Evolutionary conservation across 306 rosid species (phyloP).

Genomic region (Prunus mongolica): DNA sequence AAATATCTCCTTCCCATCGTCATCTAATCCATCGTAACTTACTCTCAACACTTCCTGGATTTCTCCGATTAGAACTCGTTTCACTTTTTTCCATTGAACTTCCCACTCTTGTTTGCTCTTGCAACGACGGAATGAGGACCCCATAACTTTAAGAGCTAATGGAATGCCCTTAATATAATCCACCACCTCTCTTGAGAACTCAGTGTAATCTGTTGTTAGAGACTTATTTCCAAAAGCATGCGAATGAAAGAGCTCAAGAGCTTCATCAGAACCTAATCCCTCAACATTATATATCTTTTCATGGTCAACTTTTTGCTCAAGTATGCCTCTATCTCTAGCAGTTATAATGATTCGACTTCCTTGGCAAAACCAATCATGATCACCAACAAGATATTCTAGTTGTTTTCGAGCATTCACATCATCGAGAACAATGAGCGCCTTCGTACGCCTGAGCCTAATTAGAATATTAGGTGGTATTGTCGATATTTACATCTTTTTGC

Average conservation of each 20-base stretch:
- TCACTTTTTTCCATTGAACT: not conserved
- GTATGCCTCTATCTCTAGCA: too few species aligned
- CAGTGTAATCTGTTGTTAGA: not conserved
- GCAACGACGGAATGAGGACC: not conserved
- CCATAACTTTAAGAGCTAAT: not conserved
- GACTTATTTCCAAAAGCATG: not conserved
- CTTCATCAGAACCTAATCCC: not conserved
- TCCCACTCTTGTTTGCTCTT: not conserved
- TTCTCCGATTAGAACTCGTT: accelerated
- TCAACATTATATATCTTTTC: not conserved
- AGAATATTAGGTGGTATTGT: not conserved
- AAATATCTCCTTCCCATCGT: not conserved
- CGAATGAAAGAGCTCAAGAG: not conserved
- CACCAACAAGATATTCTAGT: too few species aligned
- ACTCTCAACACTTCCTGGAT: not conserved
- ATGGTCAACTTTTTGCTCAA: too few species aligned
- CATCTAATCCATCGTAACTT: not conserved
- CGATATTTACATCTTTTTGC: not conserved
- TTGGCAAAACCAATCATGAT: too few species aligned
- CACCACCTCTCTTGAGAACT: not conserved
- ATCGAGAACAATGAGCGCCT: slow-evolving; percentile 9
- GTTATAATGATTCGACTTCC: too few species aligned
- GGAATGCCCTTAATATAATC: not conserved
- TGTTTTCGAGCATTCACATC: too few species aligned
- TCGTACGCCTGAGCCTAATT: not conserved